phyloP scores from a whole-genome alignment of 2,329 filamentous ascomycete species.

The Lecanicillium sp. region DNA sequence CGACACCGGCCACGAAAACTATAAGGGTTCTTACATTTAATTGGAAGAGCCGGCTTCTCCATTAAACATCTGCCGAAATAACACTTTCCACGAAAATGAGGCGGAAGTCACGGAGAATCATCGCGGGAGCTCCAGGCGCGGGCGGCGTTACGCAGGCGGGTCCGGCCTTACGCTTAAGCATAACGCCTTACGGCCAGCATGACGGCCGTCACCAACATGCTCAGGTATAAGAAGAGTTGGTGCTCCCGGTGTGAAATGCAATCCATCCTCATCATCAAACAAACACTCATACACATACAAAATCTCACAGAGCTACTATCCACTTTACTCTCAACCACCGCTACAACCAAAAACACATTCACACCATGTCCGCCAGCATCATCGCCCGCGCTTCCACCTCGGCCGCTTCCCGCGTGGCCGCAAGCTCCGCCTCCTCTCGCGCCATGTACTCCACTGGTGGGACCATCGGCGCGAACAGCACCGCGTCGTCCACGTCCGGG shows the following conservation, averaged over 20 bases:
- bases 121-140: too few species aligned
- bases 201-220: not conserved
- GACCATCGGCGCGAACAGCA: not conserved
- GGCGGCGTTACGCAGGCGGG: too few species aligned
- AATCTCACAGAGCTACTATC: not conserved
- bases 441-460: not conserved
- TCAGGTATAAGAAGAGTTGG: slow-evolving; percentile 5
- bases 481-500: not conserved
- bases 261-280: not conserved
- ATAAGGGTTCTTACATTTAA: not conserved
- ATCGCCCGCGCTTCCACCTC: not conserved
- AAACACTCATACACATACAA: not conserved
- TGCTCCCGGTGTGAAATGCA: too few species aligned
- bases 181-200: not conserved
- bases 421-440: slow-evolving; percentile 3
- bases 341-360: not conserved
- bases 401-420: slow-evolving; percentile 2
- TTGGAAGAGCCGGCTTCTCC: not conserved
- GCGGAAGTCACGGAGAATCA: too few species aligned
- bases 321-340: not conserved
- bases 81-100: not conserved
- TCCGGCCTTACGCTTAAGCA: slow-evolving; percentile 7
- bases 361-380: slow-evolving; percentile 8
- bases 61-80: not conserved
- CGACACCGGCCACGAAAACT: not conserved